Evolutionary conservation across 768 basidiomycete species (phyloP).

Genomic region (Kwoniella sp.): DNA sequence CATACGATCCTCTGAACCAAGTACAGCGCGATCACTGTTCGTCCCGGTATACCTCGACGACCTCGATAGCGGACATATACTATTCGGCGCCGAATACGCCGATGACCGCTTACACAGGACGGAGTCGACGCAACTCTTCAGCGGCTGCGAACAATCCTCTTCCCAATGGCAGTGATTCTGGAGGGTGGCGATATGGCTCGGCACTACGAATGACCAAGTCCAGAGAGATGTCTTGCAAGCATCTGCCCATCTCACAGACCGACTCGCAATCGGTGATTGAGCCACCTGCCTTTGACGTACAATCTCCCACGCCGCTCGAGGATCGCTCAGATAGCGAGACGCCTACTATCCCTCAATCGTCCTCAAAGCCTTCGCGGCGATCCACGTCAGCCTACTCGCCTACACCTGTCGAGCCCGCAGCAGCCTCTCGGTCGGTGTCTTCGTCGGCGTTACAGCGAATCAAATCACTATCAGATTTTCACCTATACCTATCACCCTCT

Average conservation of each 20-base stretch:
- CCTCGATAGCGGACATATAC: conserved; percentile 49
- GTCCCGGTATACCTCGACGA: conserved; percentile 23
- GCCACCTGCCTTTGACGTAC: not conserved
- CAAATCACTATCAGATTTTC: conserved; percentile 50
- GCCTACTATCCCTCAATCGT: not conserved
- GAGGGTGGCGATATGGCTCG: conserved; percentile 13
- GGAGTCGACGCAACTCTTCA: conserved; percentile 13
- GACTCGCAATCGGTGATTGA: not conserved
- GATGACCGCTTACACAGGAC: not conserved
- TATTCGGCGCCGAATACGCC: conserved; percentile 47
- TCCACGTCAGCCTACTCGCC: not conserved
- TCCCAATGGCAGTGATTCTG: not conserved
- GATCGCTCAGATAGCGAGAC: not conserved
- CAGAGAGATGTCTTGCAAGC: not conserved
- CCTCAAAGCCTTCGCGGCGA: not conserved
- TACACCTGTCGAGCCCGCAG: not conserved
- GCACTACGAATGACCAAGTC: conserved; percentile 26
- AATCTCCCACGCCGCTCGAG: conserved; percentile 8
- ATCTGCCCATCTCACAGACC: not conserved
- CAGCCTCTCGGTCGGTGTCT: not conserved
- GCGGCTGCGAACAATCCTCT: not conserved
- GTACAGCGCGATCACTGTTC: conserved; percentile 11
- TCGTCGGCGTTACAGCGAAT: conserved; percentile 34
- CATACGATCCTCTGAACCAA: conserved; percentile 13
- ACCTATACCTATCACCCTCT: conserved; percentile 54